Percentiles rank a stretch among this genome's conserved stretches.
phyloP scores from a whole-genome alignment of 2,329 filamentous ascomycete genomes.

The Fusarium sp. region DNA sequence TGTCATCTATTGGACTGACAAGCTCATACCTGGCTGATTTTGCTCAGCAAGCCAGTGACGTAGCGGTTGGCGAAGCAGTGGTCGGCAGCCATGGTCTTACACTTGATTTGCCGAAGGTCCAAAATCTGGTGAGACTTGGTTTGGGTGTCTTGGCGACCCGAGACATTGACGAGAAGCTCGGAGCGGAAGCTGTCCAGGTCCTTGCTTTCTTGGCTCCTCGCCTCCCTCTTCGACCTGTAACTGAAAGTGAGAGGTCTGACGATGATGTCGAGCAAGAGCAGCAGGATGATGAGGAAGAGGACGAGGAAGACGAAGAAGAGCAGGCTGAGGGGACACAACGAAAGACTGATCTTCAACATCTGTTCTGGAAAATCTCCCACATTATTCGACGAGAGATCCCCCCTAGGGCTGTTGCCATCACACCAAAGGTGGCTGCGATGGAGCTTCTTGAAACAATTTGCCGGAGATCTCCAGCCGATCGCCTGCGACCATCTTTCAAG shows the following conservation, averaged over 20 bases:
- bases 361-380: constrained; percentile 81
- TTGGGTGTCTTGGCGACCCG: constrained; percentile 67
- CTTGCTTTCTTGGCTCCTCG: constrained; percentile 80
- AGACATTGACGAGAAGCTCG: constrained; percentile 78
- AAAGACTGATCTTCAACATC: constrained; percentile 68
- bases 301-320: constrained; percentile 57
- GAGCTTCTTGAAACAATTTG: constrained; percentile 77
- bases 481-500: constrained; percentile 71
- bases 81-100: constrained; percentile 76
- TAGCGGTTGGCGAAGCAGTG: constrained; percentile 64
- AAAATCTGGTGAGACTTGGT: constrained; percentile 62
- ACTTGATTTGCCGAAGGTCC: constrained; percentile 72
- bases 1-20: constrained; percentile 77
- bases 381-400: constrained; percentile 81
- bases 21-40: constrained; percentile 85
- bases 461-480: constrained; percentile 65
- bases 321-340: constrained; percentile 55
- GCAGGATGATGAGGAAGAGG: constrained; percentile 57
- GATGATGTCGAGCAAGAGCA: constrained; percentile 53
- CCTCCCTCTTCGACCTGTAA: constrained; percentile 52
- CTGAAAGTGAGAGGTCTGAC: constrained; percentile 51
- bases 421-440: constrained; percentile 80
- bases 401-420: constrained; percentile 70
- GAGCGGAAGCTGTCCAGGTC: constrained; percentile 81
- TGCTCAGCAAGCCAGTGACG: constrained; percentile 66